These are phyloP conservation scores for Chytridium lagenaria DNA, from an alignment of 371 early-diverging fungal species.

Conservation along the genomic window DNA sequence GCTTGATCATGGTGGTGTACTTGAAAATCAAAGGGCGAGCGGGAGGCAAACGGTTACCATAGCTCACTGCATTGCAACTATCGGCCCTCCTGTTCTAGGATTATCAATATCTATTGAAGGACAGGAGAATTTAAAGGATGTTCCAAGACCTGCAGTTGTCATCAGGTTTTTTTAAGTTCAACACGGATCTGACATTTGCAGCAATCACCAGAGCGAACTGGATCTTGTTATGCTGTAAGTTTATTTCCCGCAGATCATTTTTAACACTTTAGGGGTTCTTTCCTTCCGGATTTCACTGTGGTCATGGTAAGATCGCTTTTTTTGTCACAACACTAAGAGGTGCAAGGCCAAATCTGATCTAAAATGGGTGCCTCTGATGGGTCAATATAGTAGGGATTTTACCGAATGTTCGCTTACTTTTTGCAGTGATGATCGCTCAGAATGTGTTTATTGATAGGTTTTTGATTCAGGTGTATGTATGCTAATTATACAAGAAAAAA, in stretches of 20 bases:
- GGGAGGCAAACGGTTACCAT: constrained; percentile 20
- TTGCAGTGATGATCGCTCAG: constrained; percentile 73
- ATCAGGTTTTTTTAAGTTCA: constrained; percentile 16
- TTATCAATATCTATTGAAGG: constrained; percentile 63
- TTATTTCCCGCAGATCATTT: not conserved
- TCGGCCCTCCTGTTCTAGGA: constrained; percentile 7
- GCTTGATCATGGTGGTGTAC: constrained; percentile 12
- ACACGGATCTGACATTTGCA: constrained; percentile 41
- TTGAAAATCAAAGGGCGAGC: not conserved
- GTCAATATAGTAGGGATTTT: constrained; percentile 76
- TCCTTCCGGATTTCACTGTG: not conserved
- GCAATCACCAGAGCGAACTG: constrained; percentile 88
- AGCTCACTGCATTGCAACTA: not conserved
- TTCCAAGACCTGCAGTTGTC: constrained; percentile 65
- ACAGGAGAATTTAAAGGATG: constrained; percentile 59
- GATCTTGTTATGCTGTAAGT: constrained; percentile 73
- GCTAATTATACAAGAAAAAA: constrained; percentile 66
- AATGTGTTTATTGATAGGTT: constrained; percentile 87
- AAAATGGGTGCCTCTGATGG: constrained; percentile 83
- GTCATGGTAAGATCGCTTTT: constrained; percentile 35
- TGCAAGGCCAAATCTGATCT: constrained; percentile 79
- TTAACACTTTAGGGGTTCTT: not conserved
- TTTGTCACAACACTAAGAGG: constrained; percentile 26
- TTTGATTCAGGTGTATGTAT: not conserved
- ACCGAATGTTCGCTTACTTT: constrained; percentile 10